Evolutionary conservation across 192 early-diverging fungal genomes (phyloP).

Genomic region (Linnemannia schmuckeri): DNA sequence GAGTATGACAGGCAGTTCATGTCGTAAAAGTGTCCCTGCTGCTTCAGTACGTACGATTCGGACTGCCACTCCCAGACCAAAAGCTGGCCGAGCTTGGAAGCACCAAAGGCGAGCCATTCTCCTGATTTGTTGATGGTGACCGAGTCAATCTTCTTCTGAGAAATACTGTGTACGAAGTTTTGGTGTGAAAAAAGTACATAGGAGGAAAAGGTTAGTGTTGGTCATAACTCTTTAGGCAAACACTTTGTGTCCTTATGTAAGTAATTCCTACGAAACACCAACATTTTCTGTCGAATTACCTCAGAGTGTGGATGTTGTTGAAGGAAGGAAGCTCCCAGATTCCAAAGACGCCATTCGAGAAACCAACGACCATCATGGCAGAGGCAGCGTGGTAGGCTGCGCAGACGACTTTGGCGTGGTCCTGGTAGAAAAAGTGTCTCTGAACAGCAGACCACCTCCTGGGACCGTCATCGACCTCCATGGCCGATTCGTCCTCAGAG

Average conservation of each 20-base stretch:
- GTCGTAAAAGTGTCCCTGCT: conserved; percentile 98
- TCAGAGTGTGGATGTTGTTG: conserved; percentile 93
- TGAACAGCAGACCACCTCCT: conserved; percentile 68
- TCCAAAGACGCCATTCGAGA: conserved; percentile 95
- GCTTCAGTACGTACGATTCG: conserved; percentile 98
- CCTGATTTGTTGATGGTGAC: conserved; percentile 90
- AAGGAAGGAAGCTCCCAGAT: conserved; percentile 98
- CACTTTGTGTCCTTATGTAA: neutral
- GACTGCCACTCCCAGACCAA: conserved; percentile 99
- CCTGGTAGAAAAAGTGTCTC: conserved; percentile 86
- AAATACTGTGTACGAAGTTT: conserved; percentile 71
- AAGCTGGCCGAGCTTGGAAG: conserved; percentile 91
- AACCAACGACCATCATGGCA: conserved; percentile 89
- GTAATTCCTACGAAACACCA: neutral
- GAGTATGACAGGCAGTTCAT: conserved; percentile 93
- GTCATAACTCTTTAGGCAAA: neutral
- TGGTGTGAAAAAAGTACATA: no score
- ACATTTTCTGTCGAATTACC: conserved; percentile 61
- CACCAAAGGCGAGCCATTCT: conserved; percentile 99
- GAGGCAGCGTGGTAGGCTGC: conserved; percentile 81
- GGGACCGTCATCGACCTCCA: conserved; percentile 53
- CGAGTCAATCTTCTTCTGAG: conserved; percentile 92
- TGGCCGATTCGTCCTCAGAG: conserved; percentile 70
- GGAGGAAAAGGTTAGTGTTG: neutral
- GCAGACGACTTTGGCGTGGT: conserved; percentile 82